phyloP scores from a whole-genome alignment of 2,329 filamentous ascomycete species.

The Periconia digitata region DNA sequence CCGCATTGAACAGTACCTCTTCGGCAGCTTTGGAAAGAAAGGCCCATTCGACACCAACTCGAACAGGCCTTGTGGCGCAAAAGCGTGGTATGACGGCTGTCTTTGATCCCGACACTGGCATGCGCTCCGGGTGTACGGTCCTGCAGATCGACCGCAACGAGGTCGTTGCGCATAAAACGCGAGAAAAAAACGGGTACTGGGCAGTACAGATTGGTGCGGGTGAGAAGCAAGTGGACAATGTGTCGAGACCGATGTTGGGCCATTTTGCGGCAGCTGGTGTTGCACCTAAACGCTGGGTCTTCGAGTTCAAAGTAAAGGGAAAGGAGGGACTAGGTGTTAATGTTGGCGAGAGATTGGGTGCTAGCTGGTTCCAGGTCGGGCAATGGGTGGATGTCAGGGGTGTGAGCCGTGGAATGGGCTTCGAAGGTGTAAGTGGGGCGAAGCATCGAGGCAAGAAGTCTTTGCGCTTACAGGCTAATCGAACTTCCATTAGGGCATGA shows the following conservation, averaged over 20 bases:
- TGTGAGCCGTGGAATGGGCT: conserved; percentile 84
- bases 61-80: conserved; percentile 79
- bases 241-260: conserved; percentile 79
- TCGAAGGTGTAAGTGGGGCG: conserved; percentile 67
- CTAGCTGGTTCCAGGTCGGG: conserved; percentile 89
- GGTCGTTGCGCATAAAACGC: conserved; percentile 84
- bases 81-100: conserved; percentile 97
- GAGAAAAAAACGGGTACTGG: conserved; percentile 82
- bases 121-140: conserved; percentile 83
- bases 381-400: conserved; percentile 87
- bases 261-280: conserved; percentile 84
- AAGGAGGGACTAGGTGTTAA: conserved; percentile 70
- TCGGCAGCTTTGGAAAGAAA: conserved; percentile 63
- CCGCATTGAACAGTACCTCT: conserved; percentile 57
- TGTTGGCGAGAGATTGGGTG: conserved; percentile 73
- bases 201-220: conserved; percentile 89
- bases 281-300: conserved; percentile 78
- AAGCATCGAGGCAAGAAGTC: not conserved
- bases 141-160: conserved; percentile 92
- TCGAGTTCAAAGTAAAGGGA: conserved; percentile 83
- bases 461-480: not conserved
- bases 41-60: conserved; percentile 60
- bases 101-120: conserved; percentile 74
- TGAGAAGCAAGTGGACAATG: conserved; percentile 70
- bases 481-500: conserved; percentile 70